These are phyloP conservation scores for Phytophthora pinifolia DNA, from an alignment of 352 stramenopile species.

Conservation along the genomic window DNA sequence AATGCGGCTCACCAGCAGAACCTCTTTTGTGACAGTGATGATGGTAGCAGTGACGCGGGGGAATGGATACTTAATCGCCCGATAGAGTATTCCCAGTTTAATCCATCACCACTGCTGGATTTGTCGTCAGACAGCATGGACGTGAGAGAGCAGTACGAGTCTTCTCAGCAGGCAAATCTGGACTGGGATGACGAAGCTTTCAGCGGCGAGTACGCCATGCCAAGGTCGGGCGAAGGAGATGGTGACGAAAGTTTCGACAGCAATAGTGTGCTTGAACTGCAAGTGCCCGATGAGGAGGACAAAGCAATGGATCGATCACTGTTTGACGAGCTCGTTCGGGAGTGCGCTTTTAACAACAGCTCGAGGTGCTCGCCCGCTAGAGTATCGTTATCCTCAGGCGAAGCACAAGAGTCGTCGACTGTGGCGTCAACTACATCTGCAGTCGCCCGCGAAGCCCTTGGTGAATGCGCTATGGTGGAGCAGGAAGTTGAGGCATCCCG, in stretches of 20 bases:
- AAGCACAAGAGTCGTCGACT: slow-evolving; percentile 23
- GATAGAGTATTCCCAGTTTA: slow-evolving; percentile 27
- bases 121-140: slow-evolving; percentile 33
- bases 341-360: slow-evolving; percentile 7
- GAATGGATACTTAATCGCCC: slow-evolving; percentile 21
- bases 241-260: slow-evolving; percentile 31
- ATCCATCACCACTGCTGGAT: slow-evolving; percentile 17
- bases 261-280: slow-evolving; percentile 30
- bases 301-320: slow-evolving; percentile 21
- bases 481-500: slow-evolving; percentile 14
- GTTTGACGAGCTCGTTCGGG: slow-evolving; percentile 18
- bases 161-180: slow-evolving; percentile 15
- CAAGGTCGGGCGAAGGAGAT: slow-evolving; percentile 21
- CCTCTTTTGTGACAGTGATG: slow-evolving; percentile 29
- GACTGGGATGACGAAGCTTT: slow-evolving; percentile 20
- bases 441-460: slow-evolving; percentile 13
- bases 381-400: slow-evolving; percentile 16
- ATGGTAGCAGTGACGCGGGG: slow-evolving; percentile 26
- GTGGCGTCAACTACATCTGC: slow-evolving; percentile 13
- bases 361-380: slow-evolving; percentile 8
- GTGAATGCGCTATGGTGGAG: slow-evolving; percentile 17
- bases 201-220: slow-evolving; percentile 12
- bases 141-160: slow-evolving; percentile 26
- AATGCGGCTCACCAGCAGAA: slow-evolving; percentile 15
- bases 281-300: slow-evolving; percentile 21